Base-by-base conservation (phyloP, 768 basidiomycete genomes). In the Lactifluus echinatus region DNA sequence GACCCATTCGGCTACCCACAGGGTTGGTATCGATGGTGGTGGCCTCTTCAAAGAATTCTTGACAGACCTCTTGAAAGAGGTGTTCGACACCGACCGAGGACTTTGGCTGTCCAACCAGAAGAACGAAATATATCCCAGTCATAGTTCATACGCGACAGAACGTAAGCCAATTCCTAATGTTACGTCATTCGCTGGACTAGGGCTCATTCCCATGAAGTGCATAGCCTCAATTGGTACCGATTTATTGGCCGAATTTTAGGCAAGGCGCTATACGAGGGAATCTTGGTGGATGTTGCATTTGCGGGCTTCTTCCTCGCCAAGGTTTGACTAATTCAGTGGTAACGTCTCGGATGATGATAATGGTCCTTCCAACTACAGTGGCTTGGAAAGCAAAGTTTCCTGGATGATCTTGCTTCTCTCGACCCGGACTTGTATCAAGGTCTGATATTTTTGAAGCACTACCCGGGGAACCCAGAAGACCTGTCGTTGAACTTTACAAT, bases 11-110 rank as follows among this genome's bases (percentile, higher is more conserved):
- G 31, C 23, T 46, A 68, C 28, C 66, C 54, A 28, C 58, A 89
- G 88, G 69, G 84, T 86, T 17, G 95, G 94, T 0, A 95, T 98
- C 31, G 95, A 97, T 62, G 94, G 95, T 2, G 94, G 96, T 2
- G 96, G 96, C 0, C 85, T 98, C 4, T 98, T 96, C 76, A 99
- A 98, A 69, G 96, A 98, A 69, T 96, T 98, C 64, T 81, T 98
- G 66, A 99, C 93, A 2, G 90, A 87, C 14, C 70, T 99, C 17
- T 86, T 85, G 56, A 93, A 88, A 66, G 95, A 98, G 68, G 95
- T 89, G 0, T 98, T 99, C 60, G 93, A 99, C 66, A 87, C 89
- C 2, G 84, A 98, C 66, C 83, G 93, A 4, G 96, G 96, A 10
- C 73, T 99, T 4, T 99, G 96, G 96, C 75, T 95, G 26, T 83